These are phyloP conservation scores for Laguncularia racemosa DNA, from an alignment of 345 rosid species.

Conservation along the genomic window DNA sequence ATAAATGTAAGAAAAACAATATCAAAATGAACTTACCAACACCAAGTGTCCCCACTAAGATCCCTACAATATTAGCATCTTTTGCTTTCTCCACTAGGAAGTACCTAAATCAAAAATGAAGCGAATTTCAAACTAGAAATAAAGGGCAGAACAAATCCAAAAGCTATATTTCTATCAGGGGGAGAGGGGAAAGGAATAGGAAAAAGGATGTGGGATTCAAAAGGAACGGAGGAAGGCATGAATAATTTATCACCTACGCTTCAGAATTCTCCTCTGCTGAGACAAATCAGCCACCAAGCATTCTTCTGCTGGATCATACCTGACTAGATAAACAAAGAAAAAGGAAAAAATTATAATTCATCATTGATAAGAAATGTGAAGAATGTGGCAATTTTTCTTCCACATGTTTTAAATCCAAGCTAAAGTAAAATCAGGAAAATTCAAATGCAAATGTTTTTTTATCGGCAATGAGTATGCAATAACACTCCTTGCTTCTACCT, in stretches of 20 bases:
- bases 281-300: conserved; percentile 61
- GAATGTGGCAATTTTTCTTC: too few relatives aligned
- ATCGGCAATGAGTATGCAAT: too few relatives aligned
- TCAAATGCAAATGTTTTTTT: too few relatives aligned
- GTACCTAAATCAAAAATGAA: conserved; percentile 48
- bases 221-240: conserved; percentile 1
- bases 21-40: conserved; percentile 49
- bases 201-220: background rate
- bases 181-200: background rate
- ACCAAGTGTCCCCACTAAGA: conserved; percentile 95
- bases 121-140: background rate
- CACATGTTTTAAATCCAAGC: too few relatives aligned
- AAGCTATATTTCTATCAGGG: background rate
- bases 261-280: conserved; percentile 69
- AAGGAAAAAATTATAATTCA: background rate
- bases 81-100: conserved; percentile 94
- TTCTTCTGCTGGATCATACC: conserved; percentile 73
- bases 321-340: conserved; percentile 45
- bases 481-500: too few relatives aligned
- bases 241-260: conserved; percentile 51
- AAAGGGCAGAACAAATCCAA: conserved; percentile 1
- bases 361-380: too few relatives aligned
- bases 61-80: conserved; percentile 88
- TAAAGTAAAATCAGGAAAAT: too few relatives aligned
- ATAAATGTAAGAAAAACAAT: background rate